A percentile compares a stretch with the other conserved stretches of the same genome.
Conservation (phyloP, 306 rosid genomes). For the Prinsepia uniflora region DNA sequence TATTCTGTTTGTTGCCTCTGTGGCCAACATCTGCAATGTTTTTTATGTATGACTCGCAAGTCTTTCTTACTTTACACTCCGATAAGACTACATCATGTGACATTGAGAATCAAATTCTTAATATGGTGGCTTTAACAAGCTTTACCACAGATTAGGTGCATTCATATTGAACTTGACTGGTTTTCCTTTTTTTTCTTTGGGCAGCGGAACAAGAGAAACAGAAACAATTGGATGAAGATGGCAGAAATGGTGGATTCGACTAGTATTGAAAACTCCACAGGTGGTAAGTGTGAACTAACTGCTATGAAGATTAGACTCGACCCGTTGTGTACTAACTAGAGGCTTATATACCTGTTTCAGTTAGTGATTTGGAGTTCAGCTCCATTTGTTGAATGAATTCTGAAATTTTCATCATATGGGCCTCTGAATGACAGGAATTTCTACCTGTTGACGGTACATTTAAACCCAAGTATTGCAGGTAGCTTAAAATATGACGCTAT, state of each 20-base stretch:
- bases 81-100: not conserved
- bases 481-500: no score
- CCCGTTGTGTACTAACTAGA: not conserved
- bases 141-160: not conserved
- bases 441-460: not conserved
- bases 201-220: slow-evolving; percentile 85
- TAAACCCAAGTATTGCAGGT: no score
- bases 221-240: slow-evolving; percentile 59
- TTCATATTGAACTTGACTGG: not conserved
- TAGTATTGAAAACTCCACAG: not conserved
- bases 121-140: not conserved
- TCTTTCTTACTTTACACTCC: not conserved
- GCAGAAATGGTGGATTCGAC: slow-evolving; percentile 24
- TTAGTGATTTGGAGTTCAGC: not conserved
- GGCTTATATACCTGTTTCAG: not conserved
- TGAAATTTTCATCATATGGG: not conserved
- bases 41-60: not conserved
- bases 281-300: no score
- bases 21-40: not conserved
- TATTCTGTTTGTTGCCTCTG: no score
- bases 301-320: not conserved
- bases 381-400: not conserved
- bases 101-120: not conserved
- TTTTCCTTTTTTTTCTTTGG: not conserved
- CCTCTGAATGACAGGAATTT: not conserved